These are phyloP conservation scores for Haematococcus sp. DNA, from an alignment of 139 green algal species.

Conservation along the genomic window DNA sequence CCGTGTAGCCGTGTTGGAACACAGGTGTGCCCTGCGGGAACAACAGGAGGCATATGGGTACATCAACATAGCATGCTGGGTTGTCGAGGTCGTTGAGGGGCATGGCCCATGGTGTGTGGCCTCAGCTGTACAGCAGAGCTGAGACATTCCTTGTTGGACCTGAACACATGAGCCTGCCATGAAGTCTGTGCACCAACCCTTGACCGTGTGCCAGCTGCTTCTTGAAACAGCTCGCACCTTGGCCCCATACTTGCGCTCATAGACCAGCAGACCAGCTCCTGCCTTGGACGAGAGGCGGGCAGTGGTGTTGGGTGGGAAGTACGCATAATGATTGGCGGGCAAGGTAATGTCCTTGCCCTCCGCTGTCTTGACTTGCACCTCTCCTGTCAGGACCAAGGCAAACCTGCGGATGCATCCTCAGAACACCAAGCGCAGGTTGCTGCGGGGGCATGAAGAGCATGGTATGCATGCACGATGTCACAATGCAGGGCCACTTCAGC, in stretches of 20 bases:
- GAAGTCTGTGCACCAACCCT: background rate
- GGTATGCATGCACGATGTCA: too few species aligned
- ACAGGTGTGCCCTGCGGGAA: slow-evolving; percentile 39
- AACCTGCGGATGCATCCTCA: slow-evolving; percentile 44
- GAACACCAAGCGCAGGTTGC: too few species aligned
- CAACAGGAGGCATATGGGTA: background rate
- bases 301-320: slow-evolving; percentile 63
- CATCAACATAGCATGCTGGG: background rate
- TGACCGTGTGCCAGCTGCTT: too few species aligned
- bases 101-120: too few species aligned
- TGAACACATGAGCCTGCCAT: too few species aligned
- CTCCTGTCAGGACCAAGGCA: slow-evolving; percentile 76
- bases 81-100: too few species aligned
- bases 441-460: too few species aligned
- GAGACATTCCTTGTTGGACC: too few species aligned
- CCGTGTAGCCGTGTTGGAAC: slow-evolving; percentile 55
- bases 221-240: slow-evolving; percentile 6
- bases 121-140: too few species aligned
- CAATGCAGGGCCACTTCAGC: too few species aligned
- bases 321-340: slow-evolving; percentile 66
- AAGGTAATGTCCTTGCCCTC: slow-evolving; percentile 34
- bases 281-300: background rate
- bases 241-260: slow-evolving; percentile 59
- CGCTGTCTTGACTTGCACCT: slow-evolving; percentile 33
- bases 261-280: slow-evolving; percentile 71